phyloP scores from a whole-genome alignment of 2,329 filamentous ascomycete genomes.

The Colletotrichum sp. region DNA sequence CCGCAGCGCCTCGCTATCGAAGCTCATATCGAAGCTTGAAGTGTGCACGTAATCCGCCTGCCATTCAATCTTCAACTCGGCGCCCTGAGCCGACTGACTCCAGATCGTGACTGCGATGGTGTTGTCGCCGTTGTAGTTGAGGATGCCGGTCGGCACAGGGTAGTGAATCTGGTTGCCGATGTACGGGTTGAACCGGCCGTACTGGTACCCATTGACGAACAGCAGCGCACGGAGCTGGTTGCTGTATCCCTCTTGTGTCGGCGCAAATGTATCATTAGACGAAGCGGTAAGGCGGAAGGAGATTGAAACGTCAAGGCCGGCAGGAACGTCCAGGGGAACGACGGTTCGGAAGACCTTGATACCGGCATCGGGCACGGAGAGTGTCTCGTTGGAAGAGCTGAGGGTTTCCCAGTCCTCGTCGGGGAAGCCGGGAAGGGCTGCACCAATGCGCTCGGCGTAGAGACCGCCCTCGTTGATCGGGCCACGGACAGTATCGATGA shows the following conservation, averaged over 20 bases:
- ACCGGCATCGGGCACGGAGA: constrained; percentile 52
- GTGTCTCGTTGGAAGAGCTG: constrained; percentile 32
- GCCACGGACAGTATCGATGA: constrained; percentile 61
- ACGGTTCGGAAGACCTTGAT: constrained; percentile 61
- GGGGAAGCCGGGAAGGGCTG: constrained; percentile 62
- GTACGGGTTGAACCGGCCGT: constrained; percentile 63
- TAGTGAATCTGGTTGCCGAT: constrained; percentile 67
- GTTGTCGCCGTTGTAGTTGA: constrained; percentile 64
- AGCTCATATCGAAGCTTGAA: constrained; percentile 56
- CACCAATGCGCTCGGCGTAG: constrained; percentile 61
- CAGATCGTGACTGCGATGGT: constrained; percentile 63
- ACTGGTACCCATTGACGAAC: constrained; percentile 71
- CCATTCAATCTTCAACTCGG: constrained; percentile 54
- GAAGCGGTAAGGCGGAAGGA: constrained; percentile 58
- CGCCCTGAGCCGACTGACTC: constrained; percentile 61
- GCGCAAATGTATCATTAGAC: constrained; percentile 40
- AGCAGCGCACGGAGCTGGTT: constrained; percentile 55
- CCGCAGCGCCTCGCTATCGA: constrained; percentile 52
- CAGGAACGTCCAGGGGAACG: constrained; percentile 54
- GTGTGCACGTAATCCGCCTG: constrained; percentile 58
- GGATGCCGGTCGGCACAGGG: constrained; percentile 63
- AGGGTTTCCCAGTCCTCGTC: constrained; percentile 46
- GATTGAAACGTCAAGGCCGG: constrained; percentile 59
- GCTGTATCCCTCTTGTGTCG: constrained; percentile 30
- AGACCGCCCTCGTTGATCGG: constrained; percentile 64